A percentile compares a stretch with the other conserved stretches of the same genome.
Evolutionary conservation across 768 basidiomycete species (phyloP).

Genomic region (Leccinum barrowsii): DNA sequence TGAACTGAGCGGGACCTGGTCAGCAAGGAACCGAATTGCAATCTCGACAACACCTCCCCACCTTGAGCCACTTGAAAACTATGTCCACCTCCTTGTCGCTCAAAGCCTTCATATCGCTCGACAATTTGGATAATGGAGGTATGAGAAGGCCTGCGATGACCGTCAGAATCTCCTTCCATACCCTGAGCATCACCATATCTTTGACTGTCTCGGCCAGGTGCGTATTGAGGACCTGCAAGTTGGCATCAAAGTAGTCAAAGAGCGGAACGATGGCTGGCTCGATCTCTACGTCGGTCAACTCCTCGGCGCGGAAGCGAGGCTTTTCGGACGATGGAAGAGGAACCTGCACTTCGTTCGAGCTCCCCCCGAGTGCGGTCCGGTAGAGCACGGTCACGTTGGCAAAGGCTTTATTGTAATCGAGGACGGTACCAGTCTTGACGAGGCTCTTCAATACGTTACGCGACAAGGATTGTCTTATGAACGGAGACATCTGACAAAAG

Average conservation of each 20-base stretch:
- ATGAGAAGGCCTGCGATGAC: conserved; percentile 87
- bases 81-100: conserved; percentile 96
- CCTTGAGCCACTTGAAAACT: conserved; percentile 98
- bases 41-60: conserved; percentile 43
- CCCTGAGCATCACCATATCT: conserved; percentile 85
- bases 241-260: conserved; percentile 96
- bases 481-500: conserved; percentile 77
- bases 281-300: conserved; percentile 89
- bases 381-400: conserved; percentile 80
- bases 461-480: conserved; percentile 85
- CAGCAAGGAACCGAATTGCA: neutral
- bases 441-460: conserved; percentile 71
- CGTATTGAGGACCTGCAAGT: conserved; percentile 86
- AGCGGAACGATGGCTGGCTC: conserved; percentile 88
- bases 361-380: conserved; percentile 70
- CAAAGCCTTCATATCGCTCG: conserved; percentile 88
- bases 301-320: conserved; percentile 72
- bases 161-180: conserved; percentile 94
- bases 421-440: conserved; percentile 53
- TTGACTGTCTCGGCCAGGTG: conserved; percentile 81
- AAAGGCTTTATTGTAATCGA: conserved; percentile 90
- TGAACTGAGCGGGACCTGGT: conserved; percentile 51
- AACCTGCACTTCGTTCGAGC: conserved; percentile 67
- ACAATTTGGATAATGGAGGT: conserved; percentile 80
- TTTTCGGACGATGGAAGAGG: conserved; percentile 74